Evolutionary conservation across 2,329 filamentous ascomycete genomes (phyloP), one percentile per base, ranked within the genome.

Genomic region (Fusarium luffae): DNA sequence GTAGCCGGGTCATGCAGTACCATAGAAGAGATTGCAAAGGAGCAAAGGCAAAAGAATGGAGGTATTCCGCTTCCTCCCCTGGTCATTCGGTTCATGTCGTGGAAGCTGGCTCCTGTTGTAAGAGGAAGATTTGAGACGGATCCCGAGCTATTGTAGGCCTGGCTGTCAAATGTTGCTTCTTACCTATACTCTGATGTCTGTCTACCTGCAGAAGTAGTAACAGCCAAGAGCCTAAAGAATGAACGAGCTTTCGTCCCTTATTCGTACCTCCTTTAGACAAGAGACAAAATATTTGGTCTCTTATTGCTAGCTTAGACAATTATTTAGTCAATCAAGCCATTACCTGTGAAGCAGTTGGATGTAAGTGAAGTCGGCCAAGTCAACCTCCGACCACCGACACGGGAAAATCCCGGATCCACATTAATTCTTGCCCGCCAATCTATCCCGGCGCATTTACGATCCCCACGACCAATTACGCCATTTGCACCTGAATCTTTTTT

Each of bases 361-460:
- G 12, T 10, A 32, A 46, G 16, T 65, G 49, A 64, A 59, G 64
- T 68, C 54, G 42, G 43, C 19, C 30, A 21, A 46, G 49, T 43
- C 28, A 47, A 49, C 14, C 51, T 59, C 61, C 54, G 44, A 34
- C 40, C 44, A 37, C 57, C 52, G 56, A 48, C 7, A 55, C 32
- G 68, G 72, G 30, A 68, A 75, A 74, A 75, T 65, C 40, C 66
- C 59, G 71, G 64, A 9, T 56, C 72, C 63, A 68, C 41, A 50
- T 50, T 37, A 37, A 37, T 72, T 73, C 65, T 72, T 69, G 49
- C 34, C 41, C 37, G 32, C 72, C 72, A 75, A 75, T 75, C 63
- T 57, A 30, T 56, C 59, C 56, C 50, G 51, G 56, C 63, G 61
- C 69, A 72, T 74, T 66, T 74, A 65, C 72, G 57, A 74, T 66